phyloP scores from a whole-genome alignment of 306 rosid genomes.

The Castanea sativa region DNA sequence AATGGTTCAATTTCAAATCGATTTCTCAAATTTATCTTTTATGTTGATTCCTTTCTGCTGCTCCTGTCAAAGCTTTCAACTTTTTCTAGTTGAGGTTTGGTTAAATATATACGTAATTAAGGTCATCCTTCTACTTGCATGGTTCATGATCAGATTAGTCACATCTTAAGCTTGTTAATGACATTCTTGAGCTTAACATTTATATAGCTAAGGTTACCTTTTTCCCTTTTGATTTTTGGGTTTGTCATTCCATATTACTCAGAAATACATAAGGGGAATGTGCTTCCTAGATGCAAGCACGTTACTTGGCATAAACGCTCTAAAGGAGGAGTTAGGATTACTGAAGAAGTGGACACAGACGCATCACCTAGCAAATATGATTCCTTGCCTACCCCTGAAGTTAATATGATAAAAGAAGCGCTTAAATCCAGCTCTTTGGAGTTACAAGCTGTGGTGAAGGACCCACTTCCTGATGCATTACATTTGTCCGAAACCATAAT shows the following conservation, averaged over 20 bases:
- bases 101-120: not conserved
- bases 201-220: not conserved
- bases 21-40: not conserved
- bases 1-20: not conserved
- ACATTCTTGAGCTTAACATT: not conserved
- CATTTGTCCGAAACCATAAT: slow-evolving; percentile 41
- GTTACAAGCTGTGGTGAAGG: slow-evolving; percentile 52
- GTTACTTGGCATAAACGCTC: slow-evolving; percentile 34
- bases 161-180: not conserved
- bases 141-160: not conserved
- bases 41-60: not conserved
- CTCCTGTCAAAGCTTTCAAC: not conserved
- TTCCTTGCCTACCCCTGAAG: slow-evolving; percentile 37
- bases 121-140: not conserved
- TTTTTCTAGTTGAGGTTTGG: not conserved
- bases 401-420: slow-evolving; percentile 50
- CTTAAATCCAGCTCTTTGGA: slow-evolving; percentile 60
- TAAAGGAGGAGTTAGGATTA: slow-evolving; percentile 52
- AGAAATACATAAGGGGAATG: slow-evolving; percentile 32
- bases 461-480: slow-evolving; percentile 78
- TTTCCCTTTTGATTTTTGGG: slow-evolving; percentile 1
- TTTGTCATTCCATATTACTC: not conserved
- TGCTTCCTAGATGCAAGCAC: slow-evolving; percentile 35
- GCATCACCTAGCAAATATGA: slow-evolving; percentile 12
- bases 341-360: slow-evolving; percentile 35